Percentiles rank a stretch among this genome's conserved stretches.
phyloP scores from a whole-genome alignment of 208 protist genomes.

The Acanthamoeba comandoni region DNA sequence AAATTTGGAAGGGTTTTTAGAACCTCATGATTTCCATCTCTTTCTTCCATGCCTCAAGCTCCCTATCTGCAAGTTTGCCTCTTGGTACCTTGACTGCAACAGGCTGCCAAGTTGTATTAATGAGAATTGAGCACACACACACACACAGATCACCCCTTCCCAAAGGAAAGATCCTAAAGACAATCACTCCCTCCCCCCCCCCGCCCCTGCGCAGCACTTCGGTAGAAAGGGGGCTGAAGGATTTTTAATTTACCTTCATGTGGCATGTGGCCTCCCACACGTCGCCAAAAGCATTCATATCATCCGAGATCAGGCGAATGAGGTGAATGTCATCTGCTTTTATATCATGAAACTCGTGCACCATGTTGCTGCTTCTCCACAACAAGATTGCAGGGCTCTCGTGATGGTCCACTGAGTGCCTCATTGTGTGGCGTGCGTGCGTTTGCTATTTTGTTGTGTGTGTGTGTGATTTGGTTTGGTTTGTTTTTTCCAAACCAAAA shows the following conservation, averaged over 20 bases:
- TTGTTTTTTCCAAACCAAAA: too few relatives aligned
- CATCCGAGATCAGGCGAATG: constrained; percentile 43
- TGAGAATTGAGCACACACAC: not conserved
- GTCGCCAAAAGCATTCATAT: constrained; percentile 60
- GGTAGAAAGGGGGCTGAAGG: not conserved
- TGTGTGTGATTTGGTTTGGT: too few relatives aligned
- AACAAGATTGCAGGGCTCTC: too few relatives aligned
- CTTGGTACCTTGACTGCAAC: constrained; percentile 64
- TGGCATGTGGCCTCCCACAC: constrained; percentile 64
- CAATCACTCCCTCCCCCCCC: too few relatives aligned
- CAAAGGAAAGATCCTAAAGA: not conserved
- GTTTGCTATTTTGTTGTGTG: too few relatives aligned
- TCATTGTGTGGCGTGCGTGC: too few relatives aligned
- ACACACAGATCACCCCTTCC: not conserved
- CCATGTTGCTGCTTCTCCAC: not conserved
- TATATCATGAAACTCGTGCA: constrained; percentile 24
- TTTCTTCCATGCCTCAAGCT: constrained; percentile 32
- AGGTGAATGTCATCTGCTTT: constrained; percentile 14
- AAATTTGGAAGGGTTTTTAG: not conserved
- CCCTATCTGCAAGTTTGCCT: constrained; percentile 12
- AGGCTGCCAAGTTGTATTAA: not conserved
- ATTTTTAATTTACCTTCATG: constrained; percentile 29
- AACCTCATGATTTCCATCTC: constrained; percentile 75
- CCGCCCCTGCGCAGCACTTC: too few relatives aligned
- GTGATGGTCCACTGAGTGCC: too few relatives aligned